Evolutionary conservation across 345 rosid genomes (phyloP).

Genomic region (Hibiscus mutabilis): DNA sequence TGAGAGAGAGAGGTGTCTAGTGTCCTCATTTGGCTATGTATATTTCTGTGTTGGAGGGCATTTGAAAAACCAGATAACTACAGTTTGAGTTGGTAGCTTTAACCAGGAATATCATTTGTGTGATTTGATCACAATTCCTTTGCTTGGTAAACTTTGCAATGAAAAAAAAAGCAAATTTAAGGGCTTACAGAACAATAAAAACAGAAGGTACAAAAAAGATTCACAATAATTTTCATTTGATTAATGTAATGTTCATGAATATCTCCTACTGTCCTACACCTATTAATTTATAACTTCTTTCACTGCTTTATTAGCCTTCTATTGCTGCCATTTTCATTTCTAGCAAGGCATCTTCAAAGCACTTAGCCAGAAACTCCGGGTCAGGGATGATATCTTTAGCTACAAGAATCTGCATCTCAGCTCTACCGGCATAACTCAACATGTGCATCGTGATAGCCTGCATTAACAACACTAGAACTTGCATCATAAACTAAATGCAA

Average conservation of each 20-base stretch:
- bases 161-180: background rate
- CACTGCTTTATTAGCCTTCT: background rate
- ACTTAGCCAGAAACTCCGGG: constrained; percentile 53
- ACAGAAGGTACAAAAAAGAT: background rate
- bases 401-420: constrained; percentile 54
- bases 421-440: constrained; percentile 61
- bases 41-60: background rate
- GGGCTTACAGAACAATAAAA: background rate
- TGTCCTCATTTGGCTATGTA: too few species aligned
- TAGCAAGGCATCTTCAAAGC: constrained; percentile 48
- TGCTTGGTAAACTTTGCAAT: background rate
- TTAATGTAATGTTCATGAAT: background rate
- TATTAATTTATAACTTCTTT: background rate
- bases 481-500: background rate
- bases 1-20: too few species aligned
- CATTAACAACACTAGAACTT: background rate
- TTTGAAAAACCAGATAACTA: constrained; percentile 1
- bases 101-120: background rate
- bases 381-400: constrained; percentile 63
- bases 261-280: background rate
- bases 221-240: background rate
- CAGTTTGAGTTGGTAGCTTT: background rate
- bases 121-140: background rate
- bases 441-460: constrained; percentile 62
- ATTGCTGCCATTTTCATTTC: constrained; percentile 50